Base-by-base conservation (phyloP, 768 basidiomycete genomes). In the Kwoniella dendrophila region DNA sequence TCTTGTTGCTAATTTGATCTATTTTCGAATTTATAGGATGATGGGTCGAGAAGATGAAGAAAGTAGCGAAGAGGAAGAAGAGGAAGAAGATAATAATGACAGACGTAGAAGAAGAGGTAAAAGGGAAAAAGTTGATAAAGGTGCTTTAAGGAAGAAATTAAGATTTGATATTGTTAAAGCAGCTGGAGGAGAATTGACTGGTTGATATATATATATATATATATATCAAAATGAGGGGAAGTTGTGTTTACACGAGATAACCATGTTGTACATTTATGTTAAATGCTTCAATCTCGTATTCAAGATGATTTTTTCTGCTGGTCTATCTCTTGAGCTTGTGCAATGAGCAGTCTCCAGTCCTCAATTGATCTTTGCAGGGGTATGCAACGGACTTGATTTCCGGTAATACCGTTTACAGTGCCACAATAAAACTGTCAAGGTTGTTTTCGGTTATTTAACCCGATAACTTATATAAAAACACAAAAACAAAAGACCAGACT, bases 121-220 rank as follows among this genome's bases (percentile, higher is more conserved):
- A 52, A 47, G 22, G 45, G 45, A 48, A 18, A 26, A 24, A 30
- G 47, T 50, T 14, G 53, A 49, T 22, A 50, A 51, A 27, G 36
- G 3, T 26, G 58, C 38, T 32, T 45, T 58, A 49, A 67, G 62
- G 59, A 67, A 67, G 45, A 68, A 66, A 56, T 38, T 76, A 62
- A 40, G 56, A 38, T 43, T 41, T 29, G 65, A 71, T 56, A 59
- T 76, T n/a, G 63, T 52, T 38, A 69, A 64, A 56, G 72, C 74
- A 24, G 72, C 65, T 12, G 74, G 74, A 14, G 53, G 72, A 11
- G 49, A 52, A 1, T 56, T 76, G 55, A 44, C 34, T 7, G 61
- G 47, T n/a, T n/a, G n/a, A n/a, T n/a, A n/a, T n/a, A n/a, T n/a
- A n/a, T n/a, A n/a, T n/a, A n/a, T n/a, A n/a, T n/a, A n/a, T n/a